Evolutionary conservation across 345 rosid species (phyloP).

Genomic region (Eutrema heterophyllum): DNA sequence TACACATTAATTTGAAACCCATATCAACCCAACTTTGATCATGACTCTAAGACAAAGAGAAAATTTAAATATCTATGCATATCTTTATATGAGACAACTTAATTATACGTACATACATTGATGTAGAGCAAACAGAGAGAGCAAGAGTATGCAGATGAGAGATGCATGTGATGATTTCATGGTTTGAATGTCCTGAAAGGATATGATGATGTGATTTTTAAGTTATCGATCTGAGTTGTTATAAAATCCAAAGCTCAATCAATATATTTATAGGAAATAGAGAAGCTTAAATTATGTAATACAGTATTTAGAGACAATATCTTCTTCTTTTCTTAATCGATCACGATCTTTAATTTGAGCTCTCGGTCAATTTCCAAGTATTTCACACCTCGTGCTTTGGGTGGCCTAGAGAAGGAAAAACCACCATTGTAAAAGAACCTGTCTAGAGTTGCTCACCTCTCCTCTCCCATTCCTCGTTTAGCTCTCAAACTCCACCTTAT

Average conservation of each 20-base stretch:
- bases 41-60: background rate
- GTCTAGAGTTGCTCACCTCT: too few species aligned
- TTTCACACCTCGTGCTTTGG: too few species aligned
- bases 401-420: too few species aligned
- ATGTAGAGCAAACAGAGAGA: slow-evolving; percentile 3
- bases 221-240: background rate
- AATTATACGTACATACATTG: slow-evolving; percentile 14
- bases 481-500: too few species aligned
- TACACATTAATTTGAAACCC: too few species aligned
- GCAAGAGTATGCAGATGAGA: background rate
- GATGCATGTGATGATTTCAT: slow-evolving; percentile 9
- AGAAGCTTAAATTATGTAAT: background rate
- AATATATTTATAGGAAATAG: background rate
- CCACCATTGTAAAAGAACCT: too few species aligned
- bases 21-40: too few species aligned
- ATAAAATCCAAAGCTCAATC: background rate
- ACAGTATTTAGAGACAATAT: too few species aligned
- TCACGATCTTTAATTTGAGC: too few species aligned
- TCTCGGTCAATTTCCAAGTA: too few species aligned
- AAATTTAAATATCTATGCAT: background rate
- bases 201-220: background rate
- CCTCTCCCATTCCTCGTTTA: too few species aligned
- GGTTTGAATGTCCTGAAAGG: background rate
- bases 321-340: too few species aligned
- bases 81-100: background rate